Base-by-base conservation (phyloP, 1,139 yeast species). In the Blastobotrys elegans region DNA sequence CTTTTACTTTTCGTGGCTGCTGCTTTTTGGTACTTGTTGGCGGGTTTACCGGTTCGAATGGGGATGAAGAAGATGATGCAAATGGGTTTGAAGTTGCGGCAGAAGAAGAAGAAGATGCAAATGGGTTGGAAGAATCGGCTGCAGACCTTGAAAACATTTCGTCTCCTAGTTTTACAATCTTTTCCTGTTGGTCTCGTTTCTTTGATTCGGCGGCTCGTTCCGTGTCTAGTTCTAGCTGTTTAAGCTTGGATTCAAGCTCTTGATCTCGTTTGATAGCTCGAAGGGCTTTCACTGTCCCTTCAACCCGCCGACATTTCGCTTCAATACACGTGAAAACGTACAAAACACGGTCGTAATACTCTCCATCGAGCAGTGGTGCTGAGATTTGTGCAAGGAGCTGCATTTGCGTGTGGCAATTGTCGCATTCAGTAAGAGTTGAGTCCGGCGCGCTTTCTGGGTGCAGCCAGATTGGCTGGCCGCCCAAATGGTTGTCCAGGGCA, bases 271-370 rank as follows among this genome's bases (percentile, higher is more conserved):
- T 69, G 2, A 89, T 72, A 4, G 94, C 96, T 62, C 96, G 72
- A 43, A 89, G 70, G 29, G 86, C 88, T 57, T 84, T 77, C 2
- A 88, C 69, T 2, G 84, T 71, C 2, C 95, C 96, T 18, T 76
- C 72, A 56, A 79, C 76, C 53, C 84, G 73, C 40, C 84, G 75
- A 62, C 97, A 92, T 8, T 54, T 56, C 0, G 80, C 68, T 44
- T 79, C 74, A 41, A 74, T 70, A 67, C 98, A 92, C 1, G 80
- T 80, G 65, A 90, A 84, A 0, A 90, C 74, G 61, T 92, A 92
- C 24, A 92, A 65, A 11, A 81, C 81, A 49, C 98, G 75, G 58
- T 89, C 97, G 61, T 89, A 87, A 43, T 76, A 68, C n/a, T 81
- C 74, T 33, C 75, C 76, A 26, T 80, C 86, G 41, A 87, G 64